Evolutionary conservation across 352 stramenopile genomes (phyloP), one percentile per base, ranked within the genome.

Genomic region (Pythium aristosporum): DNA sequence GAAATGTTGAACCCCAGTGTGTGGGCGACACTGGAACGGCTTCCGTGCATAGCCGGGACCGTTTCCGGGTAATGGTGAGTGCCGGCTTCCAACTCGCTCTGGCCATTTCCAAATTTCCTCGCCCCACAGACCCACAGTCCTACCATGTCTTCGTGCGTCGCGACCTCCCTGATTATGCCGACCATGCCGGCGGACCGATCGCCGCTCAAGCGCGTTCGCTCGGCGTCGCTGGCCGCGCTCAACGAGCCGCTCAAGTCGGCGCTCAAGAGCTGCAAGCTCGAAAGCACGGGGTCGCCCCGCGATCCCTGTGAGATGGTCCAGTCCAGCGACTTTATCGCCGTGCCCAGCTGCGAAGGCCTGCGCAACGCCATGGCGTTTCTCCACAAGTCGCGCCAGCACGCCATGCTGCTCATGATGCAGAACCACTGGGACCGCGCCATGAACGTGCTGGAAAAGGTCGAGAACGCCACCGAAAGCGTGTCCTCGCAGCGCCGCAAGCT

Each of bases 391-490:
- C 69, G 78, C 3, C 78, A 89, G 59, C 82, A 91, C 69, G 82
- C 82, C n/a, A 79, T 87, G 51, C 67, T 86, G 67, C 71, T 91
- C 21, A 85, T 89, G 75, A 67, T 88, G 44, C 78, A 89, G 69
- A 91, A 91, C 71, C 82, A 91, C 57, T 91, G 82, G 82, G 76
- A 87, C 37, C 82, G 80, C 52, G 82, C 82, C 12, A 79, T 91
- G 48, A 69, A 48, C n/a, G 82, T 91, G 59, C 60, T 91, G 4
- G 77, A 89, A 68, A 91, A 91, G 61, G 80, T 91, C 42, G 82
- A 91, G 58, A 82, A 78, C 46, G 82, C 82, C 9, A 79, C 80
- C n/a, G 82, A 91, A 58, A 85, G 72, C 63, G 80, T 91, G 18
- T 85, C 72, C 43, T 57, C 66, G 47, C 78, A 89, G 63, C 78